Evolutionary conservation across 225 moss, liverwort and hornwort species (phyloP).

Genomic region (Physcomitrellopsis africana): DNA sequence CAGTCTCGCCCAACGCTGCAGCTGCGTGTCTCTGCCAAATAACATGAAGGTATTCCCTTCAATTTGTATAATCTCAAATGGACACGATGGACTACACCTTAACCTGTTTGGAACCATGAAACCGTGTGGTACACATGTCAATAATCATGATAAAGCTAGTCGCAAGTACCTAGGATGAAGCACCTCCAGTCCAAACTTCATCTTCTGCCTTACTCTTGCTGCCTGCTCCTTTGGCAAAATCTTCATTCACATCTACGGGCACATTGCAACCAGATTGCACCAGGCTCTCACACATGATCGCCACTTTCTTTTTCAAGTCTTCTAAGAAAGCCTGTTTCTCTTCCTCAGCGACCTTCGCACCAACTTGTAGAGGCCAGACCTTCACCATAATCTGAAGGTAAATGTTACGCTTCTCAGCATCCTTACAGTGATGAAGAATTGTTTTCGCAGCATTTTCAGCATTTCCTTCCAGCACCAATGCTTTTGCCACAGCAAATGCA

Average conservation of each 20-base stretch:
- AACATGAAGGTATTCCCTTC: constrained; percentile 13
- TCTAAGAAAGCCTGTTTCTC: constrained; percentile 42
- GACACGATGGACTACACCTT: constrained; percentile 9
- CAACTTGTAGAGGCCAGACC: constrained; percentile 59
- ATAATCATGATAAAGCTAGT: constrained; percentile 3
- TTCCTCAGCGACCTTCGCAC: constrained; percentile 52
- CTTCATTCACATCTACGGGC: constrained; percentile 49
- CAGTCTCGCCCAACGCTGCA: constrained; percentile 27
- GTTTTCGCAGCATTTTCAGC: constrained; percentile 48
- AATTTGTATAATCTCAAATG: constrained; percentile 13
- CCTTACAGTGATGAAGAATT: constrained; percentile 45
- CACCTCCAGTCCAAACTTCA: constrained; percentile 44
- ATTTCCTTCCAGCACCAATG: constrained; percentile 43
- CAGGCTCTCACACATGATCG: constrained; percentile 41
- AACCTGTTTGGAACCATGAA: constrained; percentile 19
- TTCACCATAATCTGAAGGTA: constrained; percentile 62
- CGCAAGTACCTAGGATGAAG: constrained; percentile 33
- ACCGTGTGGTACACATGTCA: constrained; percentile 23
- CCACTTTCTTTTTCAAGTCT: constrained; percentile 49
- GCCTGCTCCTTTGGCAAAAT: constrained; percentile 55
- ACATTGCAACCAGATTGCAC: constrained; percentile 49
- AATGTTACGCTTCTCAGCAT: constrained; percentile 42
- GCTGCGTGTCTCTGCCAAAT: constrained; percentile 2
- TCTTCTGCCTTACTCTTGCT: constrained; percentile 55
- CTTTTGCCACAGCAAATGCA: constrained; percentile 60